Evolutionary conservation across 495 filamentous ascomycete species (phyloP), one percentile per base, ranked within the genome.

Genomic region (Monascus purpureus): DNA sequence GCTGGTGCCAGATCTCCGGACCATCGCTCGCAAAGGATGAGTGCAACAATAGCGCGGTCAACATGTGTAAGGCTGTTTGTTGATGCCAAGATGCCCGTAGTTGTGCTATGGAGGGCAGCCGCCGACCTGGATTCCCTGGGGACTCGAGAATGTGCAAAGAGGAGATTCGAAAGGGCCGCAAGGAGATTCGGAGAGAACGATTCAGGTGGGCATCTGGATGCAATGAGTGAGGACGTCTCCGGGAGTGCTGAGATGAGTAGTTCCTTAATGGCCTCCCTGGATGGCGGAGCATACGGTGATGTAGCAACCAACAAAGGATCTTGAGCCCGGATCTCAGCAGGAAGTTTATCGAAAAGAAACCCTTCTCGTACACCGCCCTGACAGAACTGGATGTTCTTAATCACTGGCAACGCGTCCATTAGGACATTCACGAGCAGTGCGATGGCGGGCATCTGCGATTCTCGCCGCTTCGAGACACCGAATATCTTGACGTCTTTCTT

Each of bases 281-380:
- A 66, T 2, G 45, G 39, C 12, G 57, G 56, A 4, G 70, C 69
- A 32, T 61, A 68, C 0, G 66, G 55, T 1, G 55, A 49, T 2
- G 70, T 80, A 8, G 71, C 75, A 4, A 70, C 64, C 25, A 70
- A 45, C 9, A 93, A 46, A 1, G 87, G 82, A 47, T 77, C 61
- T 44, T 68, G 63, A 22, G 72, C 65, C 31, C 78, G 70, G 11
- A 80, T 50, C 2, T 56, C 43, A 5, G 52, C 36, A 0, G 72
- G 64, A 11, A 92, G 64, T 33, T 66, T 73, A 49, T 75, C 66
- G 53, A 78, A 85, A 16, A 92, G 52, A 1, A 75, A 68, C 0
- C 87, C 87, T 51, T 94, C 87, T 16, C 86, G 68, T 28, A 93
- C 83, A 7, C 87, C 87, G 2, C 73, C 87, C 42, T 83, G 75